Percentiles rank a stretch among this genome's conserved stretches.
Evolutionary conservation across 495 filamentous ascomycete genomes (phyloP).

Genomic region (Rostrohypoxylon terebratum): DNA sequence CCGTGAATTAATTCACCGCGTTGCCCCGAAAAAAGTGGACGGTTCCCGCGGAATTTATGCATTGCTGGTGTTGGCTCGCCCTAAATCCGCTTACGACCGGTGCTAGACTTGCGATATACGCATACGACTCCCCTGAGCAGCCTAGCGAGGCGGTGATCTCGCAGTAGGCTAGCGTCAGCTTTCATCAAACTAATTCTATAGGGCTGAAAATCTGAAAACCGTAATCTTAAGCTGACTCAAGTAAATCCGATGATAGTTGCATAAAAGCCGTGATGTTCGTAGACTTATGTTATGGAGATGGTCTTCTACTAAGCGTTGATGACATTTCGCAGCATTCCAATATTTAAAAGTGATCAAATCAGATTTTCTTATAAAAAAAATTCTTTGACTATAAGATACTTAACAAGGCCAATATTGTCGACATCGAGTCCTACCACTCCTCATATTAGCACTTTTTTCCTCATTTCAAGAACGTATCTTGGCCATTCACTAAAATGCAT

Average conservation of each 20-base stretch:
- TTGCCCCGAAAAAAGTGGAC: background rate
- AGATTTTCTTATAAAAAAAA: background rate
- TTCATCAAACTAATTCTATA: slow-evolving; percentile 1
- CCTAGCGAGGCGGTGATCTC: background rate
- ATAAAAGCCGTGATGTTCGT: background rate
- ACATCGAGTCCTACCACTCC: background rate
- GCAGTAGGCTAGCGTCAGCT: slow-evolving; percentile 29
- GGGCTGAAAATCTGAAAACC: slow-evolving; percentile 16
- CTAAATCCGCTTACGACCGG: slow-evolving; percentile 30
- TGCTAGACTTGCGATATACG: background rate
- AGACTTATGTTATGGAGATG: background rate
- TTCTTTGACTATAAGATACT: background rate
- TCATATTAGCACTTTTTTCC: background rate
- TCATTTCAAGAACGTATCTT: background rate
- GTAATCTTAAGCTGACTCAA: background rate
- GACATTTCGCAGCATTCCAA: background rate
- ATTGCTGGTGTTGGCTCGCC: background rate
- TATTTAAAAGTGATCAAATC: background rate
- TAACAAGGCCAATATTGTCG: background rate
- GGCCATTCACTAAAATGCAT: slow-evolving; percentile 62
- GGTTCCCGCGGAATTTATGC: slow-evolving; percentile 28
- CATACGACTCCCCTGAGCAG: background rate
- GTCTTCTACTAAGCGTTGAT: background rate
- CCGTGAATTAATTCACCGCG: background rate
- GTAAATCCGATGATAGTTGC: background rate